phyloP scores from a whole-genome alignment of 441 rosid genomes.

The Gossypium schwendimanii region DNA sequence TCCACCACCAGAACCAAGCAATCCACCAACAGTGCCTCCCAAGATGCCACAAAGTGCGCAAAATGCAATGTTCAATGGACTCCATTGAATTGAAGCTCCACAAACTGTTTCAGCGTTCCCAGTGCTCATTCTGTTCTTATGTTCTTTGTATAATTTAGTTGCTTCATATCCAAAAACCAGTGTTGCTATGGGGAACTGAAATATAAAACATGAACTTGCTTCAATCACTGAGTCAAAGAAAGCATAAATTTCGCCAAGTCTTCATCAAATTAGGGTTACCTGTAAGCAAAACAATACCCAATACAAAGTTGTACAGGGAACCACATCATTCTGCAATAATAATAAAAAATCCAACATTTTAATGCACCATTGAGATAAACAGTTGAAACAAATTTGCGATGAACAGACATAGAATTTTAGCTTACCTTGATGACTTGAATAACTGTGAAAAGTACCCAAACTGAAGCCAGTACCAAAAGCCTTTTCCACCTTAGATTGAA shows the following conservation, averaged over 20 bases:
- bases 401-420: neutral
- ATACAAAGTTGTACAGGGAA: constrained; percentile 59
- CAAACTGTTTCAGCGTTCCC: constrained; percentile 60
- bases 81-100: constrained; percentile 88
- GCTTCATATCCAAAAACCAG: constrained; percentile 65
- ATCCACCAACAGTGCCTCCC: constrained; percentile 87
- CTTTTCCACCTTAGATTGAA: constrained; percentile 71
- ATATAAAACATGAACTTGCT: neutral
- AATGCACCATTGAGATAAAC: neutral
- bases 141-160: constrained; percentile 45
- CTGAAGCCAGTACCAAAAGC: constrained; percentile 33
- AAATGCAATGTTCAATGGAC: constrained; percentile 52
- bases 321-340: constrained; percentile 53
- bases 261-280: constrained; percentile 32
- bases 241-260: neutral
- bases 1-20: constrained; percentile 90
- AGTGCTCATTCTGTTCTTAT: constrained; percentile 38
- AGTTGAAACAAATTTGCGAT: neutral
- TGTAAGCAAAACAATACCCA: constrained; percentile 72
- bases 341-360: neutral
- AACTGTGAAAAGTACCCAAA: constrained; percentile 66
- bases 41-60: constrained; percentile 73
- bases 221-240: neutral
- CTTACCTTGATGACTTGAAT: constrained; percentile 76
- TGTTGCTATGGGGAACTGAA: constrained; percentile 59